These are phyloP conservation scores for Boletales sp. DNA, from an alignment of 768 basidiomycete species.

Conservation along the genomic window DNA sequence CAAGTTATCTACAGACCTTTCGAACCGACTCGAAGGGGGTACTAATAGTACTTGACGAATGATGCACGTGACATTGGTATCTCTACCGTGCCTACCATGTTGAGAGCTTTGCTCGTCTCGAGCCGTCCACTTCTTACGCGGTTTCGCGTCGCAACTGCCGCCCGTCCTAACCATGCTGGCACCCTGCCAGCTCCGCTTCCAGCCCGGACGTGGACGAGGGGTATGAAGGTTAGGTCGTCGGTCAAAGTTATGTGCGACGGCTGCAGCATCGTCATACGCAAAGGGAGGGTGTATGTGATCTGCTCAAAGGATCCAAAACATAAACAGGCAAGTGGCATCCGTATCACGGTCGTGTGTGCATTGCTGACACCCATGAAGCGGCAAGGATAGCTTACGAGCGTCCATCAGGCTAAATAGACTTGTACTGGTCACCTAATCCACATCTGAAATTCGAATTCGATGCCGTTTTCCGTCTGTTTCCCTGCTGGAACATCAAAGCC, in stretches of 20 bases:
- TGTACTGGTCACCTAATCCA: slow-evolving; percentile 55
- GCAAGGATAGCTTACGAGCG: slow-evolving; percentile 47
- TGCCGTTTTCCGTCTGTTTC: slow-evolving; percentile 75
- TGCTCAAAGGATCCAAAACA: slow-evolving; percentile 96
- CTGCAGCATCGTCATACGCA: slow-evolving; percentile 82
- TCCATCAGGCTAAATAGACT: background rate
- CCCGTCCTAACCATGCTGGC: slow-evolving; percentile 29
- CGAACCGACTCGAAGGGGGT: too few relatives aligned
- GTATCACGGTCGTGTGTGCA: background rate
- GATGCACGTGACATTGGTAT: slow-evolving; percentile 7
- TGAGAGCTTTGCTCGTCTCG: slow-evolving; percentile 62
- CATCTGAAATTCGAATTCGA: slow-evolving; percentile 93
- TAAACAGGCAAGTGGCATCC: slow-evolving; percentile 69
- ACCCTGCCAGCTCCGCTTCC: slow-evolving; percentile 12
- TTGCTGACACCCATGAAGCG: slow-evolving; percentile 41
- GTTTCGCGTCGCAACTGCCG: slow-evolving; percentile 37
- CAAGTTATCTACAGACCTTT: too few relatives aligned
- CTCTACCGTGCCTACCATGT: slow-evolving; percentile 36
- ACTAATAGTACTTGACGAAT: too few relatives aligned
- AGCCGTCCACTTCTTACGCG: slow-evolving; percentile 60
- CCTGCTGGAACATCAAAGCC: slow-evolving; percentile 77
- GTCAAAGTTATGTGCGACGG: slow-evolving; percentile 95
- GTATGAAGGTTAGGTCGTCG: slow-evolving; percentile 95
- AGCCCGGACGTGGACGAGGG: slow-evolving; percentile 48
- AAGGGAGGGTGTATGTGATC: slow-evolving; percentile 88